phyloP scores from a whole-genome alignment of 176 grass and related monocot species.

The Themeda triandra region DNA sequence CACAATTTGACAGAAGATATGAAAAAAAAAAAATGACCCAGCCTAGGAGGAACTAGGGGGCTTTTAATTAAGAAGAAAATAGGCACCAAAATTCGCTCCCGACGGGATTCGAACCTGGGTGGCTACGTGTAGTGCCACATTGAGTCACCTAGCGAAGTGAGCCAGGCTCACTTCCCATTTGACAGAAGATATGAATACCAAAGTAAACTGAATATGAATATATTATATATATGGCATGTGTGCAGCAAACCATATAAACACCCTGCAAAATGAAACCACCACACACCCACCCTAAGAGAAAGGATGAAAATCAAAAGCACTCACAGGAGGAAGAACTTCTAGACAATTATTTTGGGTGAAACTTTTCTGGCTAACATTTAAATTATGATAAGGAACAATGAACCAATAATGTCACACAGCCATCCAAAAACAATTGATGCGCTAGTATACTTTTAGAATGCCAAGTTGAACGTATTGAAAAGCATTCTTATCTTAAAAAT shows the following conservation, averaged over 20 bases:
- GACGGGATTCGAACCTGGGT: too few species aligned
- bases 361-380: neutral
- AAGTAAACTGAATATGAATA: neutral
- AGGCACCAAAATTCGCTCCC: too few species aligned
- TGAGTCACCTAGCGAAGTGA: too few species aligned
- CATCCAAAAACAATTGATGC: constrained; percentile 18
- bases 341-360: constrained; percentile 12
- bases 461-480: constrained; percentile 11
- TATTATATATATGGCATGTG: neutral
- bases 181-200: neutral
- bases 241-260: neutral
- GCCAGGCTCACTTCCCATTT: too few species aligned
- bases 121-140: too few species aligned
- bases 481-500: neutral
- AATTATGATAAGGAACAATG: neutral
- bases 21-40: too few species aligned
- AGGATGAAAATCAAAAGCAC: neutral
- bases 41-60: too few species aligned
- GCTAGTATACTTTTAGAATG: constrained; percentile 14
- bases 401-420: constrained; percentile 7
- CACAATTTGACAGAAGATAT: neutral
- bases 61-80: too few species aligned
- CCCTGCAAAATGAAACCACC: neutral
- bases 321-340: neutral
- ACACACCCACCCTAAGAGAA: neutral